Base-by-base conservation (phyloP, 2,329 filamentous ascomycete genomes). In the Fusarium virguliforme region DNA sequence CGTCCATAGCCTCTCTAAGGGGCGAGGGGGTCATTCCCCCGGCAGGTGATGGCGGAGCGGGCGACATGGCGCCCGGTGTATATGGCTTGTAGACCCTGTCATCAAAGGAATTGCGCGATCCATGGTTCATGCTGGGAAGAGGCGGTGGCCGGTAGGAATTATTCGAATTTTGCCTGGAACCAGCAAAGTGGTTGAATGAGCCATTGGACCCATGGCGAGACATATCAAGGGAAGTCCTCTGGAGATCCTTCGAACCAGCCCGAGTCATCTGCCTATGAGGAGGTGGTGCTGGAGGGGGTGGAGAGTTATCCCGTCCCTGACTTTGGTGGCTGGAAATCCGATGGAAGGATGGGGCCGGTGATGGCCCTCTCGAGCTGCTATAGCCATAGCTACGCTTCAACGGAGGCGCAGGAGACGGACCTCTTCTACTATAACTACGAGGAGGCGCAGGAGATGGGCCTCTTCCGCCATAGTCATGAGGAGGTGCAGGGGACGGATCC, bases 1-100 rank as follows among this genome's bases (percentile, higher is more conserved):
- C 95, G 77, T 98, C 95, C 94, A 99, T 99, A 1, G 96, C 96
- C 79, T 95, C 94, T 65, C 96, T 88, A 4, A 99, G 84, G 0
- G 96, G 96, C 3, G 96, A 98, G 1, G 96, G 96, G 0, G 96
- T 99, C 79, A 93, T 84, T 48, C 86, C 88, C 40, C 85, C 84
- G 50, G 86, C 89, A 2, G 92, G 90, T 6, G 94, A 94, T 4
- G 89, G 89, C 3, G 91, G 91, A 37, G 84, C 85, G 1, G 92
- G 91, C 1, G 92, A 93, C 7, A 85, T 85, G 69, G 80, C 86
- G 67, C 88, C 83, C 2, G 89, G 87, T 1, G 87, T 90, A 60
- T 87, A 76, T 13, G 75, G 73, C 38, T 68, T 60, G 34, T 76
- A 76, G 9, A 69, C 69, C n/a, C 77, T 80, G 35, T 82, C 81